Base-by-base conservation (phyloP, 2,329 filamentous ascomycete species). In the Fusarium xyrophilum region DNA sequence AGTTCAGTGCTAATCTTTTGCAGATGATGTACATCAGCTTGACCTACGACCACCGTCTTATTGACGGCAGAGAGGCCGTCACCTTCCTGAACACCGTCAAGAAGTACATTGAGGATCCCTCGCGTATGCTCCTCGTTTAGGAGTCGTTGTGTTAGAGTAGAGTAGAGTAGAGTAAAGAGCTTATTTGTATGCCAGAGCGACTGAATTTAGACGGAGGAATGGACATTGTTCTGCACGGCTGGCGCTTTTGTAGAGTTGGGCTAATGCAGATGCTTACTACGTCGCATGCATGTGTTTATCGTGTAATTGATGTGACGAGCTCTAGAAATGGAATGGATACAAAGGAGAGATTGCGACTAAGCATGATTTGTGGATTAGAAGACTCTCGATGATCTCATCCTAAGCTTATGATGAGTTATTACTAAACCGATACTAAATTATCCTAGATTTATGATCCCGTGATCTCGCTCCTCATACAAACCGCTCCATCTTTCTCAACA, bases 61-160 rank as follows among this genome's bases (percentile, higher is more conserved):
- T 89, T 64, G 81, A 85, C 47, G 86, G 86, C 30, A 84, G 85
- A 5, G 84, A 85, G 43, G 87, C 89, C 70, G 88, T 88, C 72
- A 85, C 88, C 68, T 89, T 89, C 73, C 83, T 76, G 39, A 77
- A 77, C 56, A 60, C 68, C 8, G 75, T 77, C 40, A 77, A 76
- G 66, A 71, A 73, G 68, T 71, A 75, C 50, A 73, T 77, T 7
- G 73, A 76, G 63, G 75, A 76, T 56, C 87, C 54, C 81, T 86
- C 75, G 69, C 80, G 56, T 81, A 83, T 35, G 74, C 77, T 54
- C 79, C 47, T 89, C 84, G 86, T 85, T 83, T 73, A 65, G 62
- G 38, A n/a, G 12, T 10, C 10, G 27, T 2, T 13, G 44, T 43
- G 40, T 43, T 47, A 51, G 19, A 38, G 28, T 46, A 51, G 14